Evolutionary conservation across 1,284 basidiomycete species (phyloP).

Genomic region (Pulveroboletus sp.): DNA sequence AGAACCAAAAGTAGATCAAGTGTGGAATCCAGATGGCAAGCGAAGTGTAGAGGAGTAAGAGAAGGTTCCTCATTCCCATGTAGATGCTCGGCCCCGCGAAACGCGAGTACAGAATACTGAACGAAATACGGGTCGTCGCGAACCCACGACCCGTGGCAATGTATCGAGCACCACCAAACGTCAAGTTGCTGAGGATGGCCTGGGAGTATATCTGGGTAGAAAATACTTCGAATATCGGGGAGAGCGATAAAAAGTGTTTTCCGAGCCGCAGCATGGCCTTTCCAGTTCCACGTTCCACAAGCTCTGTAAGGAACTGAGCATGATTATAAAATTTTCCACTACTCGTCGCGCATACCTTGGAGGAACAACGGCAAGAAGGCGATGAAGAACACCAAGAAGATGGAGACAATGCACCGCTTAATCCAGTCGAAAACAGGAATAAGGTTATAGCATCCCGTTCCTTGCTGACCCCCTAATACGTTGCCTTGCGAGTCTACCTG

Average conservation of each 20-base stretch:
- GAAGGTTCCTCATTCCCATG: slow-evolving; percentile 90
- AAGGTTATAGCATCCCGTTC: slow-evolving; percentile 86
- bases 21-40: slow-evolving; percentile 91
- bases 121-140: slow-evolving; percentile 91
- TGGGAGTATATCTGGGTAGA: slow-evolving; percentile 97
- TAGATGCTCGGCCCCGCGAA: slow-evolving; percentile 99
- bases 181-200: slow-evolving; percentile 91
- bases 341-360: slow-evolving; percentile 64
- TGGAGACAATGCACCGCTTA: slow-evolving; percentile 91
- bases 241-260: slow-evolving; percentile 93
- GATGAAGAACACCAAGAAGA: slow-evolving; percentile 97
- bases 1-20: slow-evolving; percentile 97
- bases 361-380: slow-evolving; percentile 94
- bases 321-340: background rate
- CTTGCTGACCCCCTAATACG: slow-evolving; percentile 71
- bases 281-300: slow-evolving; percentile 91
- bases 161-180: slow-evolving; percentile 94
- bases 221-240: slow-evolving; percentile 96
- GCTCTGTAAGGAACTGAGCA: slow-evolving; percentile 52
- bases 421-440: slow-evolving; percentile 96
- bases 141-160: slow-evolving; percentile 98
- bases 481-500: slow-evolving; percentile 80
- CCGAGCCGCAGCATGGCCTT: slow-evolving; percentile 90
- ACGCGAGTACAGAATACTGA: slow-evolving; percentile 93
- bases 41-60: slow-evolving; percentile 87